Base-by-base conservation (phyloP, 306 rosid species). In the Lathyrus oleraceus region DNA sequence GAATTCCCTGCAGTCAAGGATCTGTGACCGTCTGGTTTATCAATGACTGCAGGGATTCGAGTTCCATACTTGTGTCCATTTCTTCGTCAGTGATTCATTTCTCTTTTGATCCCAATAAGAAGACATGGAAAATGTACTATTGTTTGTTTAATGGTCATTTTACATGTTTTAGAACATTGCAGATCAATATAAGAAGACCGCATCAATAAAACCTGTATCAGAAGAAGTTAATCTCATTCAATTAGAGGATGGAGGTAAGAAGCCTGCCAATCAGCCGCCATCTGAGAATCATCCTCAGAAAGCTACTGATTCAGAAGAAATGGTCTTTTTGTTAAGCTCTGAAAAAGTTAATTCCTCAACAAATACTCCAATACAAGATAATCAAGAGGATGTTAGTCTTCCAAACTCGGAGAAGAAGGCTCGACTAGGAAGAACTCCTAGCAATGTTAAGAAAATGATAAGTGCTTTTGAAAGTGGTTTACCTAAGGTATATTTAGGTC, bases 131-230 rank as follows among this genome's bases (percentile, higher is more conserved):
- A 58, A 59, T 21, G 70, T 64, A 49, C 19, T n/a, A 56, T 62
- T 76, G 81, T 73, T 74, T 80, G 81, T 67, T 85, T 93, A 87
- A 87, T 79, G 81, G 76, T 79, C 58, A 81, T 75, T 84, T 79
- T 75, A 66, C 78, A 82, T 81, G 83, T 80, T 83, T 78, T 91
- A 94, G 92, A 87, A 85, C 77, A 77, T 78, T 83, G 88, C 91
- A 86, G 92, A 86, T 83, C 81, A 65, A 76, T 58, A 70, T 48
- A 71, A 61, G 23, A 87, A 85, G 77, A 23, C 67, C 63, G 56
- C 85, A 78, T 72, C 85, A 8, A 66, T 62, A 67, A 63, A 61
- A 69, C 64, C 79, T 38, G 67, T 53, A 61, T 65, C 82, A 23
- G 71, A 63, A 71, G 73, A 27, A 30, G 57, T 61, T 74, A 76